phyloP scores from a whole-genome alignment of 306 rosid genomes.

The Lithocarpus polystachyus region DNA sequence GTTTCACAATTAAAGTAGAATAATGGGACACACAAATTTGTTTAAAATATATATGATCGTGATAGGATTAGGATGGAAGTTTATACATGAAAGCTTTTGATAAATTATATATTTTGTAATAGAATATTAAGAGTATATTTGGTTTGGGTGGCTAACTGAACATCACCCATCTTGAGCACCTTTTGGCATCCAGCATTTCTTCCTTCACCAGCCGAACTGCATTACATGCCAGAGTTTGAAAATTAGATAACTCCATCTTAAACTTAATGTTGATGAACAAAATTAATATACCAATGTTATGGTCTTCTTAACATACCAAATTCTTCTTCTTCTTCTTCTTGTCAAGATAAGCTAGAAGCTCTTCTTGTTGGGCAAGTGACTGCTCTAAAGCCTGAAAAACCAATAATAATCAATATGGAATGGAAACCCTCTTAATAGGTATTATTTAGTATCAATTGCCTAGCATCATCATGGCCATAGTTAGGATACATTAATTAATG shows the following conservation, averaged over 20 bases:
- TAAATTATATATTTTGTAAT: slow-evolving; percentile 11
- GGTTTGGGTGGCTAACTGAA: slow-evolving; percentile 14
- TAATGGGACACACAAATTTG: not conserved
- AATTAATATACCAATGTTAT: not conserved
- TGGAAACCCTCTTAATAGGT: not conserved
- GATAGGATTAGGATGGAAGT: not conserved
- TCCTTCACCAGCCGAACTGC: slow-evolving; percentile 57
- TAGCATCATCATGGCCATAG: not conserved
- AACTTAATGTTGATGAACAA: not conserved
- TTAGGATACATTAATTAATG: not conserved
- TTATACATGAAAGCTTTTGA: not conserved
- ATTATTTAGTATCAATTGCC: not conserved
- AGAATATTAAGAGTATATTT: slow-evolving; percentile 14
- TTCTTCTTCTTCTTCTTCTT: slow-evolving; percentile 57
- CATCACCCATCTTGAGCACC: slow-evolving; percentile 10
- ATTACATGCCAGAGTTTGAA: slow-evolving; percentile 6
- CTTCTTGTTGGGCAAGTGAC: slow-evolving; percentile 56
- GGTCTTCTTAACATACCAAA: slow-evolving; percentile 37
- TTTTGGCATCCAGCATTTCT: not conserved
- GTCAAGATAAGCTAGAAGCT: slow-evolving; percentile 64
- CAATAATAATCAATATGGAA: not conserved
- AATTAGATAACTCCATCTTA: not conserved
- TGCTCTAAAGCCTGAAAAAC: slow-evolving; percentile 63
- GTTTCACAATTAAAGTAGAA: not conserved
- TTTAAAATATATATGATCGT: slow-evolving; percentile 3